Evolutionary conservation across 495 filamentous ascomycete species (phyloP).

Genomic region (Talaromyces nanjingensis): DNA sequence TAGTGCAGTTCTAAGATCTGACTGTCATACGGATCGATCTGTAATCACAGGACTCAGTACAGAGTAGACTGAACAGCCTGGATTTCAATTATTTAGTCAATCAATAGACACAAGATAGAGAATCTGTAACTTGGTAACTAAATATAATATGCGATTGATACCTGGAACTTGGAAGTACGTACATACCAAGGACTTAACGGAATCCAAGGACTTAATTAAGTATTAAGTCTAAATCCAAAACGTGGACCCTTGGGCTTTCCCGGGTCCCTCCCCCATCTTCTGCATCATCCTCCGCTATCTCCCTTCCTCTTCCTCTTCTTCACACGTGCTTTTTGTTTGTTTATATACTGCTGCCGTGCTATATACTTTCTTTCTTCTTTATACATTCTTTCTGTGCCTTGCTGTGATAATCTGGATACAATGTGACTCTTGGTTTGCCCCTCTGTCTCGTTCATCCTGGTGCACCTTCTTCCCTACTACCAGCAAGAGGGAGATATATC

Average conservation of each 20-base stretch:
- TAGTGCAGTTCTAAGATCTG: neutral
- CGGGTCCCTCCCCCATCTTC: constrained; percentile 3
- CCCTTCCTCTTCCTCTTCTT: neutral
- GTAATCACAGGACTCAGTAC: neutral
- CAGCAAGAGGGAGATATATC: neutral
- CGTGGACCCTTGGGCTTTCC: neutral
- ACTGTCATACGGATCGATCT: neutral
- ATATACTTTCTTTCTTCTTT: neutral
- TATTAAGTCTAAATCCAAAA: neutral
- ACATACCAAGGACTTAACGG: neutral
- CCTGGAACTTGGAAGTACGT: neutral
- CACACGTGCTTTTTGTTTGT: neutral
- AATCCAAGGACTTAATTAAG: neutral
- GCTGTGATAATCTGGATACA: neutral
- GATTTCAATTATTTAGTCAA: neutral
- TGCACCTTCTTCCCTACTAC: constrained; percentile 8
- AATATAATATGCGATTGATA: neutral
- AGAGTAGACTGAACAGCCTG: neutral
- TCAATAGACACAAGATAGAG: neutral
- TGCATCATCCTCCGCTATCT: neutral
- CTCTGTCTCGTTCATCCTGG: neutral
- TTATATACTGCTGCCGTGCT: neutral
- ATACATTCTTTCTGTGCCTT: neutral
- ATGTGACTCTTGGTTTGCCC: constrained; percentile 2
- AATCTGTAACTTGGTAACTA: neutral